Base-by-base conservation (phyloP, 129 eudicot species). In the Silybum marianum region DNA sequence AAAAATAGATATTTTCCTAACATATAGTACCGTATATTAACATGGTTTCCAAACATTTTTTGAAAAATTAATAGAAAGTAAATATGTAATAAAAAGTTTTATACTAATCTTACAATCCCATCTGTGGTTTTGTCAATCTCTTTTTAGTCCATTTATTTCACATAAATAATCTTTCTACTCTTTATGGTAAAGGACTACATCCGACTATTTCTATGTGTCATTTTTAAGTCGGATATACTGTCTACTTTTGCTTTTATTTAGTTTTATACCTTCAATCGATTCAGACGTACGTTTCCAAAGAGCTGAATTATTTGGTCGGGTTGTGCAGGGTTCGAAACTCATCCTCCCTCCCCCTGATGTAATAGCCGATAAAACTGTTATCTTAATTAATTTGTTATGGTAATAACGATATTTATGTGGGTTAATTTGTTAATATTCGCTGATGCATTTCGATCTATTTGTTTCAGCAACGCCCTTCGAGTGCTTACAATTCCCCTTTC, bases 391-490 rank as follows among this genome's bases (percentile, higher is more conserved):
- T 58, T n/a, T 66, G 42, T 77, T 69, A 42, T 77, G 13, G 67
- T 60, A 77, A 25, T 34, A 42, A 58, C 26, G 30, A 10, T 19
- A 74, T 51, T 54, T 48, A 36, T 28, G 74, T 44, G 30, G 18
- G 7, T 67, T 65, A 66, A 2, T 63, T 32, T n/a, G 13, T 0
- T 21, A 18, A 75, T 19, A 12, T 28, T 71, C 7, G n/a, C 40
- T 81, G 0, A 80, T 32, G 14, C 36, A 4, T 42, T 51, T 74
- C 66, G 70, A 24, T 78, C 67, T 9, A 6, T 72, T n/a, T 81
- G 79, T 66, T 89, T 84, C 93, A 92, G 97, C 82, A 81, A 87
- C 97, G 94, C 48, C 91, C 97, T 22, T 92, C 97, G 66, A 92
- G 97, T 79, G 97, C 94, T 76, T 87, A 81, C 87, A 88, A 92